These are phyloP conservation scores for Xylariaceae sp. DNA, from an alignment of 2,329 filamentous ascomycete genomes.

Conservation along the genomic window DNA sequence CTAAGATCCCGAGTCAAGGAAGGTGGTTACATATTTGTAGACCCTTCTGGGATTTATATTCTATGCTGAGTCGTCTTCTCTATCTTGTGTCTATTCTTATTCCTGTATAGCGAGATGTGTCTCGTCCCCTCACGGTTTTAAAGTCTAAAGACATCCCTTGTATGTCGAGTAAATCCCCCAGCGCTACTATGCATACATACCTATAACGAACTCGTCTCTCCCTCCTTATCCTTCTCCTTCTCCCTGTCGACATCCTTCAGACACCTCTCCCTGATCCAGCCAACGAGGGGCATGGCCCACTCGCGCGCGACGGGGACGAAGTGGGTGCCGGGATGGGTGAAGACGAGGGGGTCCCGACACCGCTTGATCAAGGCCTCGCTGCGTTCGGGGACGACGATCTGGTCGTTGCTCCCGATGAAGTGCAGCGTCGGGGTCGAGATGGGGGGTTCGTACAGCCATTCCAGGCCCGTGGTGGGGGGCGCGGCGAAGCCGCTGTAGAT, in stretches of 20 bases:
- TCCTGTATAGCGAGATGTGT: neutral
- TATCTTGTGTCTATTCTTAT: conserved; percentile 5
- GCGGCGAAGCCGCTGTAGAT: conserved; percentile 62
- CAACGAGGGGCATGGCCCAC: conserved; percentile 69
- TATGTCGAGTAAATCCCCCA: no score
- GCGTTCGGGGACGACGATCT: conserved; percentile 75
- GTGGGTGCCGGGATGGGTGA: conserved; percentile 82
- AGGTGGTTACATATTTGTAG: conserved; percentile 19
- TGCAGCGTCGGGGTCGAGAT: conserved; percentile 75
- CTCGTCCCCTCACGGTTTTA: no score
- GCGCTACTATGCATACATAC: no score
- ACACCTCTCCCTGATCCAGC: conserved; percentile 37
- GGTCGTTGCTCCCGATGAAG: conserved; percentile 77
- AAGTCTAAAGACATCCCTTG: no score
- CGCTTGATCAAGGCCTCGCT: conserved; percentile 62
- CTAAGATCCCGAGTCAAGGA: conserved; percentile 22
- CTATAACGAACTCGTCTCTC: no score
- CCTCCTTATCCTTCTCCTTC: no score
- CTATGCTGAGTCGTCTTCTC: conserved; percentile 7
- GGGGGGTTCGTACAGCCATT: conserved; percentile 28
- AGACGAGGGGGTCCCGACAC: conserved; percentile 49
- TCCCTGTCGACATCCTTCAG: conserved; percentile 9
- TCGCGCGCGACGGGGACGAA: conserved; percentile 81
- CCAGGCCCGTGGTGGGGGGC: conserved; percentile 24
- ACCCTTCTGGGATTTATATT: conserved; percentile 18